Base-by-base conservation (phyloP, 305 asterid species). In the Stenogyne calaminthoides region DNA sequence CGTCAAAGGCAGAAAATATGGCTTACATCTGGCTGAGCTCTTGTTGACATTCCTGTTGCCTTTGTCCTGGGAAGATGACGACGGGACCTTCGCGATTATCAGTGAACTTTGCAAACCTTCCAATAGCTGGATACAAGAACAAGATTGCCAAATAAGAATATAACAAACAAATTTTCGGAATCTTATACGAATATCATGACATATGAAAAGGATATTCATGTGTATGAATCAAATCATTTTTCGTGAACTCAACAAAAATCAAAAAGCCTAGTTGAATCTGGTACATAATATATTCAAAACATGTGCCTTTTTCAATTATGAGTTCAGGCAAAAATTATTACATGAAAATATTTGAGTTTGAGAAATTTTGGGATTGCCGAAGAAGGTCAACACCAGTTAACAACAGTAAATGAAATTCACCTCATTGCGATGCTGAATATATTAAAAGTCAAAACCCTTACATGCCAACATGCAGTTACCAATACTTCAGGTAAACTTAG, bases 31-130 rank as follows among this genome's bases (percentile, higher is more conserved):
- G 40, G 81, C 69, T 60, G 83, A n/a, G 74, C 84, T 89, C 79
- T 80, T 85, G 72, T 71, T 88, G 42, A 66, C 87, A 79, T 73
- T 83, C 85, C 84, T 85, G 70, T 82, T 87, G 81, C 81, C 84
- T 78, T 81, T 93, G 83, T 88, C 96, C 78, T 88, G 95, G 29
- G 97, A 90, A 70, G 84, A 76, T 12, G 93, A 73, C 44, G 96
- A 73, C 49, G 96, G 91, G 54, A 84, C 12, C 81, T 92, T 95
- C n/a, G 99, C 69, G 80, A 87, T 80, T 14, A 83, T 68, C 66
- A 90, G 85, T 1, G 98, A 91, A 76, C 97, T 95, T 73, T 95
- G 98, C 77, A 95, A 81, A 68, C 99, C 99, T 88, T 95, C 99
- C 88, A 95, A 73, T 55, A 95, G 87, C 99, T 95, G 90, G 71